Conservation (phyloP, 2,329 filamentous ascomycete genomes). For the Phialemonium atrogriseum region DNA sequence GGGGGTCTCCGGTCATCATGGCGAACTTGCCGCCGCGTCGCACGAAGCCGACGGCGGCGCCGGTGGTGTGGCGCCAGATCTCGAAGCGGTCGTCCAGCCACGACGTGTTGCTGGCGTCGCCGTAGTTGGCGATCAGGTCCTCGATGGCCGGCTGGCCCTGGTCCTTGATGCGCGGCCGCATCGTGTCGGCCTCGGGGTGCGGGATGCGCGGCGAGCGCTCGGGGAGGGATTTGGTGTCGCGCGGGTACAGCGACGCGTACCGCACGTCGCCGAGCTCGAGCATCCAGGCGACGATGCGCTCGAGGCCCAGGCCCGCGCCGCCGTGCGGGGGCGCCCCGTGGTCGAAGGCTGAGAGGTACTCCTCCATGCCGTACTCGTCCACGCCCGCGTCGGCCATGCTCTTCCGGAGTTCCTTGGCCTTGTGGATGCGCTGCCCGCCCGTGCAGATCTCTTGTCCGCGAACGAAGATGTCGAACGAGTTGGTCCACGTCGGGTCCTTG, state of each 20-base stretch:
- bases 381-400: conserved; percentile 72
- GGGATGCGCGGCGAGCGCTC: conserved; percentile 59
- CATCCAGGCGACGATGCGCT: conserved; percentile 80
- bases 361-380: conserved; percentile 74
- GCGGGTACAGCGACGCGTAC: conserved; percentile 77
- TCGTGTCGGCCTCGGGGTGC: conserved; percentile 80
- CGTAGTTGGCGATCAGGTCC: conserved; percentile 90
- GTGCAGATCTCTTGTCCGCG: conserved; percentile 89
- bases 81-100: conserved; percentile 87
- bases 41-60: conserved; percentile 80
- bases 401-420: conserved; percentile 62
- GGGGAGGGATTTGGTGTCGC: conserved; percentile 82
- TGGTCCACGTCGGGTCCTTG: conserved; percentile 65
- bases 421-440: conserved; percentile 88
- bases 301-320: conserved; percentile 81
- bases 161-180: conserved; percentile 31
- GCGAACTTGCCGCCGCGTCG: conserved; percentile 51
- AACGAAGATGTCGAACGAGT: conserved; percentile 93
- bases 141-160: conserved; percentile 64
- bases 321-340: conserved; percentile 85
- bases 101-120: conserved; percentile 86
- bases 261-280: conserved; percentile 84
- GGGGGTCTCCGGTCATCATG: conserved; percentile 79
- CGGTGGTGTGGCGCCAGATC: conserved; percentile 78
- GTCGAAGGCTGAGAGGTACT: conserved; percentile 83